Conservation (phyloP, 495 filamentous ascomycete genomes). For the Mycothermus thermophilus region DNA sequence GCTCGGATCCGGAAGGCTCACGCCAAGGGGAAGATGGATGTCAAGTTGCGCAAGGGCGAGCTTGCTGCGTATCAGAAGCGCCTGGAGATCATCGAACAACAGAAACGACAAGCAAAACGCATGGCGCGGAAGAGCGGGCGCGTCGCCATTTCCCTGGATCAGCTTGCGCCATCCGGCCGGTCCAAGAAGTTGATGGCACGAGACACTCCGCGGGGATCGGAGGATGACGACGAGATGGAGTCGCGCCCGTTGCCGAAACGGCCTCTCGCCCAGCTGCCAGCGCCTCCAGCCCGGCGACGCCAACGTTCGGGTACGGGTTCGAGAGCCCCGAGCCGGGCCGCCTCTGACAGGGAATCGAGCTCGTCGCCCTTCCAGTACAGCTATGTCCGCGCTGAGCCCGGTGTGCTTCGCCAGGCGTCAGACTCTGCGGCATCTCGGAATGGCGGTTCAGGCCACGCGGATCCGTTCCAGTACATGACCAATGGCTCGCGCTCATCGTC, state of each 20-base stretch:
- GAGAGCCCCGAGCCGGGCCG: constrained; percentile 13
- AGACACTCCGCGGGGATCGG: too few relatives aligned
- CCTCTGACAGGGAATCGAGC: constrained; percentile 16
- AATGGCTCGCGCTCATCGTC: constrained; percentile 19
- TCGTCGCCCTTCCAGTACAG: constrained; percentile 31
- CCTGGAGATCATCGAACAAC: constrained; percentile 44
- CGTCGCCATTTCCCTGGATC: constrained; percentile 28
- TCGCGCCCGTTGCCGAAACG: constrained; percentile 7
- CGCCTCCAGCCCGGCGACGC: constrained; percentile 18
- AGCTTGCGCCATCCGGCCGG: constrained; percentile 20
- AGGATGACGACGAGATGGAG: constrained; percentile 5
- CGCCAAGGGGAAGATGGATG: constrained; percentile 56
- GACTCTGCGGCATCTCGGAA: too few relatives aligned
- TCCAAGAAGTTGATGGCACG: constrained; percentile 7
- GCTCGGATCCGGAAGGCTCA: constrained; percentile 64
- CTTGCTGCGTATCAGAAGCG: constrained; percentile 56
- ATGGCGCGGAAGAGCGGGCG: constrained; percentile 25
- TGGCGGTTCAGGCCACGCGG: too few relatives aligned
- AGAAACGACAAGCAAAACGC: constrained; percentile 25
- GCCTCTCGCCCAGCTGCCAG: constrained; percentile 28
- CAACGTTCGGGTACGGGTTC: constrained; percentile 19
- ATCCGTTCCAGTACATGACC: constrained; percentile 32
- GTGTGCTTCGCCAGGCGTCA: constrained; percentile 18
- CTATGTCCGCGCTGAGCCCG: constrained; percentile 18
- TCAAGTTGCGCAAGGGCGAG: constrained; percentile 60